Conservation (phyloP, 345 rosid species). For the Populus ilicifolia region DNA sequence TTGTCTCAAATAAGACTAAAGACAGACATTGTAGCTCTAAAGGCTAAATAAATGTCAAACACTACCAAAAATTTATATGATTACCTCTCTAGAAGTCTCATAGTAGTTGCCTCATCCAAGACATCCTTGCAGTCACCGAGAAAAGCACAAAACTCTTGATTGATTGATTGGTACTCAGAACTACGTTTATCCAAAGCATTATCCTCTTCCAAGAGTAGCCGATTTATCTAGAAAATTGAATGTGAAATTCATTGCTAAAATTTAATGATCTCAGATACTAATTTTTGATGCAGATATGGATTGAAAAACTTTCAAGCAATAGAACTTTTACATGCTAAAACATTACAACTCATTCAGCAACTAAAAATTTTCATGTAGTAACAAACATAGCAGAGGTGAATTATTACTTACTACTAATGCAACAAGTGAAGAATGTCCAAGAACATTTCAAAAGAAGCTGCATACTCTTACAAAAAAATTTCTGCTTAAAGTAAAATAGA, state of each 20-base stretch:
- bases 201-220: slow-evolving; percentile 93
- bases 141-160: slow-evolving; percentile 91
- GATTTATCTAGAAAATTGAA: slow-evolving; percentile 56
- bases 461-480: slow-evolving; percentile 2
- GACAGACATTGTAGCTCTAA: too few relatives aligned
- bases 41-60: background rate
- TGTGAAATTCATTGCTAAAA: background rate
- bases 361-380: background rate
- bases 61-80: background rate
- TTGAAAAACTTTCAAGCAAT: too few relatives aligned
- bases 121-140: slow-evolving; percentile 93
- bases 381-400: background rate
- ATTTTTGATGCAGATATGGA: background rate
- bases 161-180: slow-evolving; percentile 76
- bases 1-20: background rate
- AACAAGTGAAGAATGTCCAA: background rate
- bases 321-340: slow-evolving; percentile 1
- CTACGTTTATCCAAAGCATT: slow-evolving; percentile 70
- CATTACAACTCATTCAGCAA: slow-evolving; percentile 3
- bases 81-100: slow-evolving; percentile 96
- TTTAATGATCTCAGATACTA: slow-evolving; percentile 1
- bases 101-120: slow-evolving; percentile 95
- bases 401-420: background rate
- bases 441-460: background rate
- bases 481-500: background rate